These are phyloP conservation scores for Pestalotiopsis sp. DNA, from an alignment of 2,329 filamentous ascomycete species.

Conservation along the genomic window DNA sequence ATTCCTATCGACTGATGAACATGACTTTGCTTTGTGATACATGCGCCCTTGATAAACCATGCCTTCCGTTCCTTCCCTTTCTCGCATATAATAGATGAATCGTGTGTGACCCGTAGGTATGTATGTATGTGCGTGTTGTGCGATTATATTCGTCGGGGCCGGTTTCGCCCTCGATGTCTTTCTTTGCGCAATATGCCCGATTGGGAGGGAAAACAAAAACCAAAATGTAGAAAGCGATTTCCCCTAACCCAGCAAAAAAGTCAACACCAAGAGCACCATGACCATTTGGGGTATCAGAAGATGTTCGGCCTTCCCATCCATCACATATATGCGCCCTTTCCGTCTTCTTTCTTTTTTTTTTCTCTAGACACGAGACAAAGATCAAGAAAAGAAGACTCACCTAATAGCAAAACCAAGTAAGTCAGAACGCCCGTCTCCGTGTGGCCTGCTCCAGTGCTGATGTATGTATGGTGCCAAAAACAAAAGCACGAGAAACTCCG, in stretches of 20 bases:
- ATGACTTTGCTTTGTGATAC: too few species aligned
- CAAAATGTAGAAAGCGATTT: neutral
- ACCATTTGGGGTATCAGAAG: neutral
- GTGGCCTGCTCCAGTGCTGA: neutral
- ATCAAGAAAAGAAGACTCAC: neutral
- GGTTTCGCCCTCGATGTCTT: neutral
- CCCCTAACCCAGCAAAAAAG: neutral
- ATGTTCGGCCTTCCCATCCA: neutral
- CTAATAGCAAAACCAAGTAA: neutral
- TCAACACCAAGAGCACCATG: neutral
- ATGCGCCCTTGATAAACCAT: too few species aligned
- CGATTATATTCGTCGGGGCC: too few species aligned
- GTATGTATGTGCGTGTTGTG: too few species aligned
- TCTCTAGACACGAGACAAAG: neutral
- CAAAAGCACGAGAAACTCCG: neutral
- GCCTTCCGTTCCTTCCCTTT: too few species aligned
- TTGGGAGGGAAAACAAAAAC: neutral
- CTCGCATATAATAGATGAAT: too few species aligned
- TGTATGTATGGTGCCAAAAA: neutral
- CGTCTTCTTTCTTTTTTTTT: neutral
- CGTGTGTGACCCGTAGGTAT: too few species aligned
- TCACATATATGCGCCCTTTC: neutral
- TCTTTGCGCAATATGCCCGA: neutral
- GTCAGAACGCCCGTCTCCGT: neutral
- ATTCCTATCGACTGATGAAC: too few species aligned